Evolutionary conservation across 495 filamentous ascomycete species (phyloP), one percentile per base, ranked within the genome.

Genomic region (Immersiella caudata): DNA sequence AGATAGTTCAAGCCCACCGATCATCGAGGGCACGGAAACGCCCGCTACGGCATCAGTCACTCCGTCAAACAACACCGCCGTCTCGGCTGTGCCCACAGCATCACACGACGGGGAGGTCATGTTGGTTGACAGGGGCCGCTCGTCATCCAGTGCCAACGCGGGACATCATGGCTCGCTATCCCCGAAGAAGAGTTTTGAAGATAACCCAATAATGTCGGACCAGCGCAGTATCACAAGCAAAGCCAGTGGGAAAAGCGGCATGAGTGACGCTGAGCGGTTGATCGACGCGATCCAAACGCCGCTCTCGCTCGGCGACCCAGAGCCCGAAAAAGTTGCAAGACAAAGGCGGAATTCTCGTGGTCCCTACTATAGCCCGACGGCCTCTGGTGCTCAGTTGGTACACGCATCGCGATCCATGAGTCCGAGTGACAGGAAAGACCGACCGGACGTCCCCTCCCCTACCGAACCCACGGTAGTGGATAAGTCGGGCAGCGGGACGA

Each of bases 201-300:
- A 82, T 24, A 73, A 73, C 0, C 71, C 69, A 18, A 88, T 85
- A 63, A 64, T 82, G 8, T 75, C 76, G 18, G 89, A 87, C 70
- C 74, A 85, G 24, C 82, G 75, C 56, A 91, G 87, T 68, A 80
- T 73, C 16, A 75, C 72, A 5, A 90, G 86, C 70, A 76, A 67
- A 25, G 76, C 71, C 61, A 73, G 59, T 69, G 78, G 71, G 36
- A 84, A 74, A 61, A 91, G 88, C 68, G 78, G 73, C 12, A 84
- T 80, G 73, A 92, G 90, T 68, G 90, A 93, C 40, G 89, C 90
- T 0, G 90, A 94, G 69, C 76, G 90, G 25, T 80, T 93, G 2
- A 93, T 93, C 57, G 89, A 89, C 65, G 91, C 89, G 1, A 91
- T 94, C 20, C 86, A 89, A 67, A 88, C 87, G 57, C 83, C 91